Base-by-base conservation (phyloP, 129 eudicot species). In the Escallonia rubra region DNA sequence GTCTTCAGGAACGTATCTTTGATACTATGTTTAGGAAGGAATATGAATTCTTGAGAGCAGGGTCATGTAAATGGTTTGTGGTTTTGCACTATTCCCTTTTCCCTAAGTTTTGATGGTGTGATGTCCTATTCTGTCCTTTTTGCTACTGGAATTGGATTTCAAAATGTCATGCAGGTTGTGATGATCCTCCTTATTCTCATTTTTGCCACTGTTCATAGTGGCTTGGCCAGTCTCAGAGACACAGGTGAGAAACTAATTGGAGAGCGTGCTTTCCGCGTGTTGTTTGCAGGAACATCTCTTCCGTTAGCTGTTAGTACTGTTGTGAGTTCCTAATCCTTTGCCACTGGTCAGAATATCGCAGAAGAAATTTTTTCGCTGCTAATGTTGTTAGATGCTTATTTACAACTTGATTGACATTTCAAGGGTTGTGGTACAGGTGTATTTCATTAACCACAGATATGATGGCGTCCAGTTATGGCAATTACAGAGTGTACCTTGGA, bases 381-480 rank as follows among this genome's bases (percentile, higher is more conserved):
- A 23, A 23, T 23, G 34, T 23, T 23, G 34, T 54, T 54, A 54
- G 5, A n/a, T 16, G 5, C 14, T n/a, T 54, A 8, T 50, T 50
- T 6, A 0, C 3, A 2, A 1, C 7, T 11, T 56, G 10, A 39
- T 47, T 3, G 45, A 73, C 14, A 53, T 13, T 56, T 11, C 4
- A 6, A 38, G 10, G 63, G 45, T 49, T 66, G 15, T 34, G 53
- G 8, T 52, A n/a, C 85, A 85, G 91, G 91, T 85, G 62, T 85
- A 85, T 69, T 85, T 91, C 84, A 91, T 91, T 81, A 88, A 86
- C 80, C 98, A 91, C 76, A 88, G 98, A 86, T 91, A 91, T 7
- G 96, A 83, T 67, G 99, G 99, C 38, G 78, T 87, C 57, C 99
- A 94, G 80, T 77, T 94, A 67, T 94, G 99, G 99, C 95, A 94